Conservation (phyloP, 768 basidiomycete genomes). For the Podaxis mareebaensis region DNA sequence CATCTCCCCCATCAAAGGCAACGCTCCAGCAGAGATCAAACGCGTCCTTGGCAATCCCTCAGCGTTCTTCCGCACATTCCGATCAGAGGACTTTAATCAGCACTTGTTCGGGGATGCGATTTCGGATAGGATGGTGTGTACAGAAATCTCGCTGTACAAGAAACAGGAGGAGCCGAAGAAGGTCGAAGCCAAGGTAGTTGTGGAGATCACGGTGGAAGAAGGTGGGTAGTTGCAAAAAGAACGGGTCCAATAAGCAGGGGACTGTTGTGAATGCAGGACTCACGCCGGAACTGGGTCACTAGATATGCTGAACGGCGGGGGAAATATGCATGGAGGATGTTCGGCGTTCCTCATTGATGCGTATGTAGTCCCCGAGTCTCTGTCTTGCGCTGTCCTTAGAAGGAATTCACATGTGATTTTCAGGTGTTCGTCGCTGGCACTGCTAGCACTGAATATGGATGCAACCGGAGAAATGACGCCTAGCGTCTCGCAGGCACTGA, state of each 20-base stretch:
- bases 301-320: conserved; percentile 57
- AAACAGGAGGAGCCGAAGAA: conserved; percentile 44
- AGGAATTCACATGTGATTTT: not conserved
- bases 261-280: not conserved
- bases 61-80: conserved; percentile 18
- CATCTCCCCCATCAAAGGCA: conserved; percentile 19
- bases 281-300: not conserved
- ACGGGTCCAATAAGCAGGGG: not conserved
- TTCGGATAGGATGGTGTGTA: conserved; percentile 29
- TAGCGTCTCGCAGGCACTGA: conserved; percentile 53
- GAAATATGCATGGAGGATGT: conserved; percentile 57
- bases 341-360: conserved; percentile 54
- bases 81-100: conserved; percentile 12
- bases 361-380: conserved; percentile 30
- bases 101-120: conserved; percentile 26
- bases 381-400: not conserved
- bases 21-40: conserved; percentile 27
- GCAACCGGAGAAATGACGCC: conserved; percentile 23
- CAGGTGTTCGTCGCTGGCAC: conserved; percentile 53
- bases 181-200: conserved; percentile 43
- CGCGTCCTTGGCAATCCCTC: conserved; percentile 22
- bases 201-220: conserved; percentile 40
- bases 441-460: conserved; percentile 35
- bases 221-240: conserved; percentile 29
- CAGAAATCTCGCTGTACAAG: conserved; percentile 37